Percentiles rank a stretch among this genome's conserved stretches.
Conservation (phyloP, 495 filamentous ascomycete species). For the Recurvomyces mirabilis region DNA sequence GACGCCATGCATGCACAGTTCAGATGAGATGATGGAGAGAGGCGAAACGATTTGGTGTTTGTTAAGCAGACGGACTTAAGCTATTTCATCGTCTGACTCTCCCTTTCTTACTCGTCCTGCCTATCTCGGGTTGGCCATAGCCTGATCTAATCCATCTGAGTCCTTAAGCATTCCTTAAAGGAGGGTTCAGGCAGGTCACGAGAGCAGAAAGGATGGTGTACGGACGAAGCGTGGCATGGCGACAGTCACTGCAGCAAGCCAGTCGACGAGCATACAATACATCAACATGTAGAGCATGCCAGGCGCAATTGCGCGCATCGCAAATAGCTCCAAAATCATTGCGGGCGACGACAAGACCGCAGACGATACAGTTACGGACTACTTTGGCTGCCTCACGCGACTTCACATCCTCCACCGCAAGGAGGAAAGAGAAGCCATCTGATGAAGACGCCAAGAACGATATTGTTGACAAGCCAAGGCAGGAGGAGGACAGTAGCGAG, state of each 20-base stretch:
- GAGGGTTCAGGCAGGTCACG: not conserved
- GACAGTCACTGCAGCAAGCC: constrained; percentile 5
- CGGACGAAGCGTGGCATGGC: not conserved
- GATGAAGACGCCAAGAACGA: constrained; percentile 41
- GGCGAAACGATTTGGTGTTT: too few relatives aligned
- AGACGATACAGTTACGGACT: not conserved
- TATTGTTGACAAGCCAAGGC: constrained; percentile 31
- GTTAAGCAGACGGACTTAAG: too few relatives aligned
- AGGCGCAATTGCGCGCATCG: constrained; percentile 7
- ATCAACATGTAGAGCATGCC: constrained; percentile 11
- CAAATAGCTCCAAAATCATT: constrained; percentile 1
- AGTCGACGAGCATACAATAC: constrained; percentile 6
- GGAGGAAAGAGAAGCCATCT: constrained; percentile 32
- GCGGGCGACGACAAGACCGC: not conserved
- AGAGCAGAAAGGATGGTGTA: not conserved
- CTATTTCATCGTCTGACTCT: too few relatives aligned
- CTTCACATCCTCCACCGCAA: constrained; percentile 29
- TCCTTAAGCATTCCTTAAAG: too few relatives aligned
- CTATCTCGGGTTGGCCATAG: too few relatives aligned
- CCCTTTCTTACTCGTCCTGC: too few relatives aligned
- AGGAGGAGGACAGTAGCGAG: constrained; percentile 27
- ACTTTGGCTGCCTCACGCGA: constrained; percentile 19
- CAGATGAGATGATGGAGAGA: too few relatives aligned
- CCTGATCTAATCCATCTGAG: too few relatives aligned
- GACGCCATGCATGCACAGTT: too few relatives aligned